A percentile compares a stretch with the other conserved stretches of the same genome.
These are phyloP conservation scores for Aureobasidium sp. DNA, from an alignment of 2,329 filamentous ascomycete species.

Conservation along the genomic window DNA sequence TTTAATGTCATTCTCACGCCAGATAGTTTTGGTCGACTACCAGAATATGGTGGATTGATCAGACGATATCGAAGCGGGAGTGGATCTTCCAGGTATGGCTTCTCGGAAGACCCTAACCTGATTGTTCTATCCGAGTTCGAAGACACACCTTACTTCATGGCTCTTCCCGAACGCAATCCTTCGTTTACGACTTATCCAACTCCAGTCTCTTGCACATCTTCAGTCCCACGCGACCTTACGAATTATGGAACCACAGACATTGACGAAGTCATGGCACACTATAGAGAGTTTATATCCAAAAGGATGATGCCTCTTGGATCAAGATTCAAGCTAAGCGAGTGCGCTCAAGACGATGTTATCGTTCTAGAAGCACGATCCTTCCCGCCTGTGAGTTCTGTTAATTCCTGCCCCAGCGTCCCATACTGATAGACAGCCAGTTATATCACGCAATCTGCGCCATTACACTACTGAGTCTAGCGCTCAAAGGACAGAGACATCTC, in stretches of 20 bases:
- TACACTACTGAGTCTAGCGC: conserved; percentile 30
- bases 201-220: neutral
- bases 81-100: neutral
- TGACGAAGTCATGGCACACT: conserved; percentile 8
- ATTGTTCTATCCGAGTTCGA: conserved; percentile 11
- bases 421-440: conserved; percentile 29
- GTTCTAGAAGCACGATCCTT: conserved; percentile 36
- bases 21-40: conserved; percentile 43
- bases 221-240: neutral
- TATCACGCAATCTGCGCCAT: conserved; percentile 50
- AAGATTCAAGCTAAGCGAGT: neutral
- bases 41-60: conserved; percentile 35
- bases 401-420: neutral
- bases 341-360: conserved; percentile 5
- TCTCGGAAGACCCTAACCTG: neutral
- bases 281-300: conserved; percentile 11
- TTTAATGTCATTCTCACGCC: conserved; percentile 48
- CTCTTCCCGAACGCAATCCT: neutral
- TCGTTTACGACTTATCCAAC: neutral
- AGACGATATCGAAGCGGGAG: neutral
- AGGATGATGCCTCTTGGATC: conserved; percentile 12
- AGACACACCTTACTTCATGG: conserved; percentile 8
- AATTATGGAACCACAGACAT: neutral
- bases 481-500: conserved; percentile 27
- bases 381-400: conserved; percentile 39